A percentile compares a stretch with the other conserved stretches of the same genome.
These are phyloP conservation scores for Neonectria sp. DNA, from an alignment of 2,329 filamentous ascomycete species.

Conservation along the genomic window DNA sequence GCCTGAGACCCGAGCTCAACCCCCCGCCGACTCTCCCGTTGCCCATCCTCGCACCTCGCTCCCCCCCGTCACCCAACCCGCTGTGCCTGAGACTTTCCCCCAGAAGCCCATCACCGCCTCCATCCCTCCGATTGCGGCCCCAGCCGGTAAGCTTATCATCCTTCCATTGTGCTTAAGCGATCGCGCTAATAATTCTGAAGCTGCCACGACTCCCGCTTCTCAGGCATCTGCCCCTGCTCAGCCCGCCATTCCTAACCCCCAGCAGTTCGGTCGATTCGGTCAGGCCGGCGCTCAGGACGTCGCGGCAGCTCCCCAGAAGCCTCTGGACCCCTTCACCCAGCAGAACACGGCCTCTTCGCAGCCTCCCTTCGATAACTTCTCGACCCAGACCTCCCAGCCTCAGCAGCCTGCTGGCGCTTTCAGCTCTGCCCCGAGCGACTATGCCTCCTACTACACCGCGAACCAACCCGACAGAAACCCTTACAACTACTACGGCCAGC, in stretches of 20 bases:
- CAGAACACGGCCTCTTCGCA: conserved; percentile 69
- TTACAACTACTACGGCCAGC: conserved; percentile 84
- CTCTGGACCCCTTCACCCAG: conserved; percentile 89
- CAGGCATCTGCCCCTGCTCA: conserved; percentile 53
- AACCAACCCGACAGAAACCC: conserved; percentile 80
- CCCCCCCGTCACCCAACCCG: conserved; percentile 77
- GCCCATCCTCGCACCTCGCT: conserved; percentile 88
- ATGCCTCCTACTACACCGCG: conserved; percentile 87
- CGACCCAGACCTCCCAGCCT: conserved; percentile 72
- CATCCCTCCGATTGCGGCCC: conserved; percentile 56
- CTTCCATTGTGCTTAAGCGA: not conserved
- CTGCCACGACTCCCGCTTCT: conserved; percentile 35
- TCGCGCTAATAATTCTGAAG: conserved; percentile 35
- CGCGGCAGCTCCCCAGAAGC: conserved; percentile 77
- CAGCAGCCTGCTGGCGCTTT: conserved; percentile 76
- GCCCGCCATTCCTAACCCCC: conserved; percentile 70
- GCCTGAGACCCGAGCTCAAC: conserved; percentile 92
- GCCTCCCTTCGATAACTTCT: conserved; percentile 74
- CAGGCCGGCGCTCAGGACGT: conserved; percentile 74
- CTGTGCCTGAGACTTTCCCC: conserved; percentile 69
- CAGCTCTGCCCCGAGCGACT: conserved; percentile 84
- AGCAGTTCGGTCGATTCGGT: conserved; percentile 80
- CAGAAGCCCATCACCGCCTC: conserved; percentile 67
- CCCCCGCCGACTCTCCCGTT: conserved; percentile 92
- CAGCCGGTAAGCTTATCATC: conserved; percentile 49